Percentiles rank a stretch among this genome's conserved stretches.
phyloP scores from a whole-genome alignment of 306 rosid species.

The Prunus davidiana region DNA sequence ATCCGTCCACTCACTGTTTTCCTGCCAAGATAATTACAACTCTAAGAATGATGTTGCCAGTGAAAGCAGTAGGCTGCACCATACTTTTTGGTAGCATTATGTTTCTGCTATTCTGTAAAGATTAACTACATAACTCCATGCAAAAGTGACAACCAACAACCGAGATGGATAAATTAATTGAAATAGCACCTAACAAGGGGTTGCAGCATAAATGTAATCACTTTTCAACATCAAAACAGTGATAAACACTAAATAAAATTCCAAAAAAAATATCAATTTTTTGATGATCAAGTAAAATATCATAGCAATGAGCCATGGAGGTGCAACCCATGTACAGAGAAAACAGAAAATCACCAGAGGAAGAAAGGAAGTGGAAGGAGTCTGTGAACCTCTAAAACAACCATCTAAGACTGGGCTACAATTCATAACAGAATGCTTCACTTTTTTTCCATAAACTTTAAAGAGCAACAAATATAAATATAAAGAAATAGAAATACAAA shows the following conservation, averaged over 20 bases:
- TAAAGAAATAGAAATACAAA: slow-evolving; percentile 23
- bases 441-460: neutral
- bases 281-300: neutral
- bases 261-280: neutral
- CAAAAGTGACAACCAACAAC: neutral
- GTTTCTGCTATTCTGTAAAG: neutral
- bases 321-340: neutral
- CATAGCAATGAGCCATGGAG: neutral
- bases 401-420: neutral
- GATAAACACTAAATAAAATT: neutral
- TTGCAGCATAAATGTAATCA: neutral
- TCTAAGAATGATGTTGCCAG: neutral
- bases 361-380: neutral
- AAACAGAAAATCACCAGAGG: no score
- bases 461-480: neutral
- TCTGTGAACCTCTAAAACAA: neutral
- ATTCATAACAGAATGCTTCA: neutral
- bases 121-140: neutral
- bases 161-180: neutral
- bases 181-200: neutral
- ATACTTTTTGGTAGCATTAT: neutral
- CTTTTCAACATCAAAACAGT: neutral
- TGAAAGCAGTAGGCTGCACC: neutral
- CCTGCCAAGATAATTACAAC: slow-evolving; percentile 44
- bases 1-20: slow-evolving; percentile 75